Base-by-base conservation (phyloP, 371 early-diverging fungal species). In the Sanchytrium tribonematis region DNA sequence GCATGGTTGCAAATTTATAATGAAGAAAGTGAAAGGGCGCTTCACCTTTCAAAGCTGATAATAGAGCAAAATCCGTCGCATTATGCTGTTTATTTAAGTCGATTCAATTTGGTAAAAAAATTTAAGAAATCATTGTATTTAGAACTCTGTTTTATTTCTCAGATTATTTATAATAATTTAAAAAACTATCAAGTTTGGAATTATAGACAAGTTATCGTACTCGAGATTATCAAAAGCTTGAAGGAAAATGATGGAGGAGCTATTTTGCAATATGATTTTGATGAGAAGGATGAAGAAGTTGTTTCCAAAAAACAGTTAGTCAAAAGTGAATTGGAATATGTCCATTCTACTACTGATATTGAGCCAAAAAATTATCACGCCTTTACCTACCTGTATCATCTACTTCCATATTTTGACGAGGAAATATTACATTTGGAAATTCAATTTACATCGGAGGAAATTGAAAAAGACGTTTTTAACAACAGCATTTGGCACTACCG, bases 121-220 rank as follows among this genome's bases (percentile, higher is more conserved):
- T 22, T 48, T 48, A 48, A 48, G 22, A 48, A 48, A 48, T 48
- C 48, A 5, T 48, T 48, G 48, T 12, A 5, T 12, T 12, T 12
- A 12, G 48, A 48, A 48, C 48, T 48, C 5, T 22, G 22, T 12
- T 48, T 48, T 48, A 48, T 48, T 48, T 12, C 5, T 22, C 12
- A 48, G 22, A 48, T 48, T 48, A 48, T 48, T 48, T 12, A 12
- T 5, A 48, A 22, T 22, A 48, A 48, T 22, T 22, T 12, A 48
- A 48, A 48, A 48, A 48, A 48, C 48, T 48, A 48, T 48, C 48
- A 48, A 22, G 48, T 48, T 48, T 48, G 48, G 48, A 48, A 48
- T 22, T 48, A 48, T 48, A 5, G 48, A 5, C 48, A 48, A 48
- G 22, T 5, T 22, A 48, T 48, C 22, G 48, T 48, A 22, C 5